phyloP scores from a whole-genome alignment of 192 early-diverging fungal genomes.

The Jimgerdemannia lactiflua region DNA sequence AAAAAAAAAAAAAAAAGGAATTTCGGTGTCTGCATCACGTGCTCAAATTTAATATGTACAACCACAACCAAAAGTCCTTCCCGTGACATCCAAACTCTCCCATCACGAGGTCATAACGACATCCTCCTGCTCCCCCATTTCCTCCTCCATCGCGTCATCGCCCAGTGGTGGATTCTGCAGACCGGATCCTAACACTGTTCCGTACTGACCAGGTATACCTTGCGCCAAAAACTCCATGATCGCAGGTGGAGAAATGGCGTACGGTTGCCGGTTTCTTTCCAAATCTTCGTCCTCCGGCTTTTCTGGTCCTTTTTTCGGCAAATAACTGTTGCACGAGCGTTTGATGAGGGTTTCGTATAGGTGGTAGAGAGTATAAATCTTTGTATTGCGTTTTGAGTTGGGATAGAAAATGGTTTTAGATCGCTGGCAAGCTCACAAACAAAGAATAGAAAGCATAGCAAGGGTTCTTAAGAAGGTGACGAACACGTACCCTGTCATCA shows the following conservation, averaged over 20 bases:
- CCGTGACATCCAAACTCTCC: background rate
- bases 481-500: conserved; percentile 10
- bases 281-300: background rate
- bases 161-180: background rate
- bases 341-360: conserved; percentile 7
- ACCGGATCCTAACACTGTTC: no score
- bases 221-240: background rate
- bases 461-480: no score
- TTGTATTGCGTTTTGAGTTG: background rate
- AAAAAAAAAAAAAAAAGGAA: no score
- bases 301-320: background rate
- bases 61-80: no score
- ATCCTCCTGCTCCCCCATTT: background rate
- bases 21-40: no score
- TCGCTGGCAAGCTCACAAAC: no score
- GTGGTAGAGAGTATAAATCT: conserved; percentile 1
- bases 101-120: background rate
- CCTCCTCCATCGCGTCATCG: background rate
- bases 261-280: background rate
- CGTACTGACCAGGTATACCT: no score
- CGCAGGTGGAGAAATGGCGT: background rate
- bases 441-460: no score
- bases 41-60: no score
- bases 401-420: no score
- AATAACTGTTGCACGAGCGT: conserved; percentile 13